Evolutionary conservation across 2,329 filamentous ascomycete species (phyloP).

Genomic region (Hymenoscyphus occultus): DNA sequence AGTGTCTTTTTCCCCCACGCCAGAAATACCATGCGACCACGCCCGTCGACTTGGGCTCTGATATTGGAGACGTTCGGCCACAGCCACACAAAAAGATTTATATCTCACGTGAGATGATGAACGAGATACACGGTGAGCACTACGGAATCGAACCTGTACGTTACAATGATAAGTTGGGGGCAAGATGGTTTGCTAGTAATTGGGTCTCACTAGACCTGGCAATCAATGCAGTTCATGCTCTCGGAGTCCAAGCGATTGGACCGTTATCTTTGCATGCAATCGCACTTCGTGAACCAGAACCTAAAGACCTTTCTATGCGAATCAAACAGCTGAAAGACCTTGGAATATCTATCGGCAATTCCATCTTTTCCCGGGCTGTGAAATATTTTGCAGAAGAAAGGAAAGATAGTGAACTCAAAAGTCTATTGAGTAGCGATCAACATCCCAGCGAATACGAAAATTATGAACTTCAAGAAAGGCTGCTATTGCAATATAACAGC

Average conservation of each 20-base stretch:
- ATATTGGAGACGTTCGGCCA: not conserved
- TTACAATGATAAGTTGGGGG: conserved; percentile 67
- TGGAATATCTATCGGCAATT: conserved; percentile 60
- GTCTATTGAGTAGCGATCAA: conserved; percentile 51
- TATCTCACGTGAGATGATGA: conserved; percentile 36
- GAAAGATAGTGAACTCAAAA: conserved; percentile 39
- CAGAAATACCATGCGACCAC: not conserved
- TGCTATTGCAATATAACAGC: conserved; percentile 52
- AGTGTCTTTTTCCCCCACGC: not conserved
- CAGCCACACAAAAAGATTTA: conserved; percentile 12
- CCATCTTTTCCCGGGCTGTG: conserved; percentile 64
- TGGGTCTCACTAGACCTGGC: conserved; percentile 72
- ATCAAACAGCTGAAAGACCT: conserved; percentile 59
- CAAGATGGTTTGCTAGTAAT: conserved; percentile 76
- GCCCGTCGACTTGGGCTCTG: not conserved
- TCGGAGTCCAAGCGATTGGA: conserved; percentile 71
- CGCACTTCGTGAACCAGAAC: conserved; percentile 59
- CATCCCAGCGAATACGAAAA: conserved; percentile 64
- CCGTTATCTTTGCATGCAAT: conserved; percentile 76
- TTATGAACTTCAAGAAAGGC: conserved; percentile 47
- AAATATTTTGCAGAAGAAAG: conserved; percentile 58
- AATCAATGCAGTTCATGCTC: conserved; percentile 64
- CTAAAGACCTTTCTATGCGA: conserved; percentile 54
- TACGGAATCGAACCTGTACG: conserved; percentile 40
- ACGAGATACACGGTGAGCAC: conserved; percentile 33